phyloP scores from a whole-genome alignment of 352 stramenopile species.

The Ophiocytium majus region DNA sequence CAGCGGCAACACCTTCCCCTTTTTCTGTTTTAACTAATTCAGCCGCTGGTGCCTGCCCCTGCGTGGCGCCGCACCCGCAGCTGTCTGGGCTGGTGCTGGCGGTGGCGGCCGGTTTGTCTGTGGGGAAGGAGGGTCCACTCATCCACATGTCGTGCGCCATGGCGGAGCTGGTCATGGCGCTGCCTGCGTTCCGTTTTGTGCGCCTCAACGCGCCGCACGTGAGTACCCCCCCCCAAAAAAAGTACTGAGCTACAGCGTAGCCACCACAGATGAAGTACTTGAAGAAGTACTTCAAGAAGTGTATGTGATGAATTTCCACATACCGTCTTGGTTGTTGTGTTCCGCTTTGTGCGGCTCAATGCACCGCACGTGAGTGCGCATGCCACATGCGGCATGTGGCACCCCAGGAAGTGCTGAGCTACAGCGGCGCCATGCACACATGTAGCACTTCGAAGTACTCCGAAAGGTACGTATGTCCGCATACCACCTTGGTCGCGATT shows the following conservation, averaged over 20 bases:
- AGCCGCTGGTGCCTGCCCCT: no score
- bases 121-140: slow-evolving; percentile 87
- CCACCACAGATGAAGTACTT: no score
- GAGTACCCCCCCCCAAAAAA: not conserved
- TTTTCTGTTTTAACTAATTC: no score
- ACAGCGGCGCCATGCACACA: no score
- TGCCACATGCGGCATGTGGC: slow-evolving; percentile 27
- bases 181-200: slow-evolving; percentile 64
- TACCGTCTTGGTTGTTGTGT: slow-evolving; percentile 57
- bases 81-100: slow-evolving; percentile 73
- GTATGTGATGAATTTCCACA: not conserved
- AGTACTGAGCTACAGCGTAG: no score
- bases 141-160: slow-evolving; percentile 90
- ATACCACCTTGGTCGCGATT: slow-evolving; percentile 14
- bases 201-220: not conserved
- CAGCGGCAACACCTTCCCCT: no score
- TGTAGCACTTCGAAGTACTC: no score
- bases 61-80: no score
- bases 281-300: no score
- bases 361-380: not conserved
- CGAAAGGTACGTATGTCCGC: not conserved
- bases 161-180: slow-evolving; percentile 79
- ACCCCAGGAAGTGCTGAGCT: no score
- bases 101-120: slow-evolving; percentile 75
- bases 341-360: slow-evolving; percentile 55